Conservation (phyloP, 768 basidiomycete genomes). For the Filobasidium floriforme region DNA sequence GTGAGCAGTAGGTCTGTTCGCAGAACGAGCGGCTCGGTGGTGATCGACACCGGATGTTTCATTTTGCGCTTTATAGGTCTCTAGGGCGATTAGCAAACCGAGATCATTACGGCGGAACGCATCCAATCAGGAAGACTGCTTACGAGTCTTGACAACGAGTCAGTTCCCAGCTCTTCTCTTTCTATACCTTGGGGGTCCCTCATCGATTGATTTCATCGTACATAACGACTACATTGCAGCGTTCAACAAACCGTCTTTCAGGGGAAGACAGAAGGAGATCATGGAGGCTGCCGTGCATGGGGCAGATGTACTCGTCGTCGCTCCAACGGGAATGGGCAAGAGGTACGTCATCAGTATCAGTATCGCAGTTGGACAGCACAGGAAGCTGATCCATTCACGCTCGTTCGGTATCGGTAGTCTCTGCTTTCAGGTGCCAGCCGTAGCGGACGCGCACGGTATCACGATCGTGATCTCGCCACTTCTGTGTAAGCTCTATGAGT, state of each 20-base stretch:
- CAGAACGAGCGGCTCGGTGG: background rate
- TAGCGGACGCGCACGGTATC: conserved; percentile 38
- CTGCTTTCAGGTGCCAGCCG: conserved; percentile 43
- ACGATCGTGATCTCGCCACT: conserved; percentile 44
- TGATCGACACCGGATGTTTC: background rate
- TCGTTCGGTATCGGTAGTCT: conserved; percentile 25
- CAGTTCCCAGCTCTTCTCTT: conserved; percentile 7
- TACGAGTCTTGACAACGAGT: conserved; percentile 35
- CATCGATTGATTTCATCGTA: background rate
- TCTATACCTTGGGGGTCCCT: background rate
- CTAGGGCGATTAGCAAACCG: conserved; percentile 15
- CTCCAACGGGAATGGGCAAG: conserved; percentile 44
- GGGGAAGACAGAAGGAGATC: conserved; percentile 39
- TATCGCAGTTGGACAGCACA: background rate
- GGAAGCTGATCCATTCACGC: background rate
- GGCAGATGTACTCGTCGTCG: conserved; percentile 41
- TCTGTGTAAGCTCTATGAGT: conserved; percentile 27
- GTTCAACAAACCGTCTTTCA: conserved; percentile 35
- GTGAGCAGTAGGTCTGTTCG: background rate
- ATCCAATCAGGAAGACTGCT: conserved; percentile 36
- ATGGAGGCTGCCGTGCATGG: conserved; percentile 36
- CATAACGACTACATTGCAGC: conserved; percentile 22
- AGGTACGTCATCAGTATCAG: conserved; percentile 27
- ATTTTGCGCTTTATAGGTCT: conserved; percentile 10
- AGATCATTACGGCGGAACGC: conserved; percentile 29